Evolutionary conservation across 2,329 filamentous ascomycete species (phyloP), one percentile per base, ranked within the genome.

Genomic region (Hysterium pulicare): DNA sequence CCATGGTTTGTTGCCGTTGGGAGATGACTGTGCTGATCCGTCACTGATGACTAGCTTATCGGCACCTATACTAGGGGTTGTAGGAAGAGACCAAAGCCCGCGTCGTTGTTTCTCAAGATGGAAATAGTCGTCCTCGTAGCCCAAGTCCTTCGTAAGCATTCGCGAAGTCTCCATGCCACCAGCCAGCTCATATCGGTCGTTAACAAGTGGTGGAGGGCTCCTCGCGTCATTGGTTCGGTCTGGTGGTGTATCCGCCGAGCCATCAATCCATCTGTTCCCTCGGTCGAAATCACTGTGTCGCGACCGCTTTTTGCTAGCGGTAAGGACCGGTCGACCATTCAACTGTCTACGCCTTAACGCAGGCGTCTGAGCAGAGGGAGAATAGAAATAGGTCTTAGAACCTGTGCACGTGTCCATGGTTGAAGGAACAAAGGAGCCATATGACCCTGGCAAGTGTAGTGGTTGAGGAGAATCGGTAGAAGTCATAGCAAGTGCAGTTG

Each of bases 111-210:
- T 54, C 46, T 62, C 61, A 38, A 61, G 58, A 46, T 54, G 57
- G 50, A 49, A 72, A 44, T 67, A 68, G 37, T 68, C 61, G 56
- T 75, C 71, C 23, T 61, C 60, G 48, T 70, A 66, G 17, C 70
- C 63, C n/a, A 57, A 58, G 23, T 64, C 58, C 19, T 65, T 60
- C 9, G 62, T 51, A 35, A 63, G 57, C 17, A 67, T 51, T 16
- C 68, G 63, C 11, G 73, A 71, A 8, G 68, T 72, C 44, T 78
- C 75, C 55, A 75, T 61, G 2, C 75, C 75, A 30, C 72, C 72
- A 26, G 73, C 73, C 4, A 78, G 61, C 16, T 62, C 60, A 58
- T 79, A 78, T 48, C 65, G 67, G 36, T 76, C 74, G 56, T 77
- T 75, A 11, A 76, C 74, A 38, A 76, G 67, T 3, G 69, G 69